Evolutionary conservation across 1,284 basidiomycete genomes (phyloP).

Genomic region (Ganoderma multipileum): DNA sequence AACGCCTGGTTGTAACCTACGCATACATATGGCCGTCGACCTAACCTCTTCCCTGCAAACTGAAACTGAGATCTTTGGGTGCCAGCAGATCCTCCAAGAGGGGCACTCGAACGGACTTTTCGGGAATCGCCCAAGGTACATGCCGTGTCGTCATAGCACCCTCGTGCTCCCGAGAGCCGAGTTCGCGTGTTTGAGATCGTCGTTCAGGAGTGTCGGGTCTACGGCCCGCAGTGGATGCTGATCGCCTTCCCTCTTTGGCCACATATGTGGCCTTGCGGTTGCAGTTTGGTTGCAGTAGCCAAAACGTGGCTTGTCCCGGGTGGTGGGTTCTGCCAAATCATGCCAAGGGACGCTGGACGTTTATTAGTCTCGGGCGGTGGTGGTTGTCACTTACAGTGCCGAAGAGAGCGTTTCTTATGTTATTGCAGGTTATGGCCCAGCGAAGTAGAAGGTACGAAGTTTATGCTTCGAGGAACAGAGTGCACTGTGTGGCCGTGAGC

Average conservation of each 20-base stretch:
- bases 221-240: constrained; percentile 3
- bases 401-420: not conserved
- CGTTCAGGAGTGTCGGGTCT: constrained; percentile 3
- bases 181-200: constrained; percentile 2
- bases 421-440: not conserved
- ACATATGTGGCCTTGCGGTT: not conserved
- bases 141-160: constrained; percentile 13
- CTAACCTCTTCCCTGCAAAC: not conserved
- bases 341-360: not conserved
- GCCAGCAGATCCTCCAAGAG: not conserved
- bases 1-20: not conserved
- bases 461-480: not conserved
- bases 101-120: not conserved
- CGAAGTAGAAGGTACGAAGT: not conserved
- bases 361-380: not conserved
- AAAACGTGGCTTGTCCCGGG: not conserved
- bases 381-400: constrained; percentile 7
- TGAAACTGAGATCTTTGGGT: not conserved
- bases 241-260: not conserved
- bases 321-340: not conserved
- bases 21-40: not conserved
- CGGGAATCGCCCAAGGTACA: not conserved
- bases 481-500: not conserved
- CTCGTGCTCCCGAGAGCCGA: not conserved
- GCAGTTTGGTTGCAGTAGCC: not conserved